A percentile compares a stretch with the other conserved stretches of the same genome.
Conservation (phyloP, 257 asterid genomes). For the Solanum appendiculatum region DNA sequence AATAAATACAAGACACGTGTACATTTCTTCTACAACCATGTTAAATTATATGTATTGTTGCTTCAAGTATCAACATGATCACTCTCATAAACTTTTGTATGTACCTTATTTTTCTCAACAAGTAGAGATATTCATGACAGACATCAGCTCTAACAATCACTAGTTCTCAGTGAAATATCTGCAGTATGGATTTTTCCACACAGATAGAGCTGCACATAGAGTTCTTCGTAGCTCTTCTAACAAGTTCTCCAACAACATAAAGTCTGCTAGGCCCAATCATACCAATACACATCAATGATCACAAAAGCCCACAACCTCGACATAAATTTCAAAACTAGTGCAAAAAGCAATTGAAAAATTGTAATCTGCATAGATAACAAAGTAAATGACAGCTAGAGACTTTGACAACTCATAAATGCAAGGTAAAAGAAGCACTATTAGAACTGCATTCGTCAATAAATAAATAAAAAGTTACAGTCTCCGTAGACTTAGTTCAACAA, state of each 20-base stretch:
- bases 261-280: background rate
- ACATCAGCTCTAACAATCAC: too few species aligned
- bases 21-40: background rate
- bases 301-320: background rate
- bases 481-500: background rate
- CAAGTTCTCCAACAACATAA: too few species aligned
- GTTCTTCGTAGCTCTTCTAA: too few species aligned
- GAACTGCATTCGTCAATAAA: background rate
- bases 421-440: background rate
- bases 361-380: background rate
- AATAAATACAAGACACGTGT: too few species aligned
- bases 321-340: background rate
- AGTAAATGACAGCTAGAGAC: background rate
- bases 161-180: too few species aligned
- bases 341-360: background rate
- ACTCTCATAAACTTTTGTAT: too few species aligned
- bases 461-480: background rate
- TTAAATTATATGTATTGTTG: background rate
- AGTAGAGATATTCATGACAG: too few species aligned
- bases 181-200: background rate
- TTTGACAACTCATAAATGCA: background rate
- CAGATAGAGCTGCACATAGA: too few species aligned
- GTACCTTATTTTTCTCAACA: too few species aligned
- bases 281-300: background rate
- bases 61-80: too few species aligned